A percentile compares a stretch with the other conserved stretches of the same genome.
Conservation (phyloP, 2,329 filamentous ascomycete species). For the Cercospora sp. region DNA sequence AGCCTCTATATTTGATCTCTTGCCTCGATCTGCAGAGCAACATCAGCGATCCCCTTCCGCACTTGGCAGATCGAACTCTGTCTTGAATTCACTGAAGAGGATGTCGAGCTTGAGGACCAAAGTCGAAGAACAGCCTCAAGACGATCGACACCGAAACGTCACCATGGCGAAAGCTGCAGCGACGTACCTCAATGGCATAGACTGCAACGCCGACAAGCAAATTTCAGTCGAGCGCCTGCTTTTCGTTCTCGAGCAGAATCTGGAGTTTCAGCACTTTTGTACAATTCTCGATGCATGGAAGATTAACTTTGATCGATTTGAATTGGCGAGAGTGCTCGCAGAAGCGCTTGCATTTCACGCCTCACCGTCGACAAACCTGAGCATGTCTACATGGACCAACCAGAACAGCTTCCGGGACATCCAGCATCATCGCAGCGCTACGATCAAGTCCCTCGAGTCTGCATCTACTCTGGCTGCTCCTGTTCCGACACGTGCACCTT, state of each 20-base stretch:
- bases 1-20: background rate
- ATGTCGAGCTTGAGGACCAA: constrained; percentile 4
- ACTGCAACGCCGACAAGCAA: constrained; percentile 23
- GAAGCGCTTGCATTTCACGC: constrained; percentile 21
- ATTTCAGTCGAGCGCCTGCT: constrained; percentile 29
- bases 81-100: constrained; percentile 8
- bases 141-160: constrained; percentile 19
- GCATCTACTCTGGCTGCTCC: background rate
- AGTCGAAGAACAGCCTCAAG: constrained; percentile 5
- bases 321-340: constrained; percentile 29
- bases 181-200: constrained; percentile 26
- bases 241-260: constrained; percentile 25
- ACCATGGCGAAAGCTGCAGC: constrained; percentile 29
- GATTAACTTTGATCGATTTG: constrained; percentile 27
- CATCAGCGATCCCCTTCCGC: background rate
- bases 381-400: constrained; percentile 4
- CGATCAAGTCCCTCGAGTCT: constrained; percentile 18
- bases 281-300: constrained; percentile 22
- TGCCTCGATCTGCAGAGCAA: background rate
- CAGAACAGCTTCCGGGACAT: constrained; percentile 7
- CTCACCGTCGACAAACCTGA: constrained; percentile 5
- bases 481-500: background rate
- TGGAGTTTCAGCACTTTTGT: constrained; percentile 30
- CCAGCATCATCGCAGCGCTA: constrained; percentile 19
- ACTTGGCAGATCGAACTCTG: background rate